Conservation (phyloP, 2,329 filamentous ascomycete species). For the Colletotrichum cereale region DNA sequence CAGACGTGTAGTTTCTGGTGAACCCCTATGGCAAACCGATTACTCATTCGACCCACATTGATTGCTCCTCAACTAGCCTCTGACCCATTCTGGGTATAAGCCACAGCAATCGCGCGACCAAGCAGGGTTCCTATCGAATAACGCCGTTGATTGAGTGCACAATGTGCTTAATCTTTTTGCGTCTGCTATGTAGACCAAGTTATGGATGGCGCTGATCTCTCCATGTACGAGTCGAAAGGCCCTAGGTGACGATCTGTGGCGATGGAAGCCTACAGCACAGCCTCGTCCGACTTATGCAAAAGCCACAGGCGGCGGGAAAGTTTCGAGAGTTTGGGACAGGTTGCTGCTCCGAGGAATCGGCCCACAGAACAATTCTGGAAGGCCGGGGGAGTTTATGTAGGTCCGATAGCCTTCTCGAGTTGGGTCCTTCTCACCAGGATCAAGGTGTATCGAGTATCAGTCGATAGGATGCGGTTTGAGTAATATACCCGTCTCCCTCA, state of each 20-base stretch:
- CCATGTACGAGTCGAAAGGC: neutral
- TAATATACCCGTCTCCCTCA: neutral
- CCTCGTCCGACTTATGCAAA: neutral
- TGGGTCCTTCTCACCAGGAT: neutral
- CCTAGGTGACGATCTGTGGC: neutral
- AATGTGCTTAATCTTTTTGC: conserved; percentile 16
- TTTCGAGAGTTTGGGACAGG: neutral
- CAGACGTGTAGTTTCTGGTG: neutral
- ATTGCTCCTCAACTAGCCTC: neutral
- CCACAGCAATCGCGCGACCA: neutral
- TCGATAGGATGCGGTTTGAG: neutral
- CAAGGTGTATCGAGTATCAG: neutral
- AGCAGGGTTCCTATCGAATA: neutral
- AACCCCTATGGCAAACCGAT: neutral
- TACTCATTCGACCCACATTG: neutral
- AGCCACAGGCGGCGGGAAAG: neutral
- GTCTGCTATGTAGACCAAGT: conserved; percentile 3
- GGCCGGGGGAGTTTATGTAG: neutral
- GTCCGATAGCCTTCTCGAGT: neutral
- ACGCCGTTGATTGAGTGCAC: conserved; percentile 3
- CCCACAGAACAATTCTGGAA: neutral
- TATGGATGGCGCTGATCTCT: neutral
- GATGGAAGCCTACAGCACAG: neutral
- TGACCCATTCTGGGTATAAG: neutral
- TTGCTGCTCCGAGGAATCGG: no score